These are phyloP conservation scores for Microsporum canis DNA, from an alignment of 2,329 filamentous ascomycete species.

Conservation along the genomic window DNA sequence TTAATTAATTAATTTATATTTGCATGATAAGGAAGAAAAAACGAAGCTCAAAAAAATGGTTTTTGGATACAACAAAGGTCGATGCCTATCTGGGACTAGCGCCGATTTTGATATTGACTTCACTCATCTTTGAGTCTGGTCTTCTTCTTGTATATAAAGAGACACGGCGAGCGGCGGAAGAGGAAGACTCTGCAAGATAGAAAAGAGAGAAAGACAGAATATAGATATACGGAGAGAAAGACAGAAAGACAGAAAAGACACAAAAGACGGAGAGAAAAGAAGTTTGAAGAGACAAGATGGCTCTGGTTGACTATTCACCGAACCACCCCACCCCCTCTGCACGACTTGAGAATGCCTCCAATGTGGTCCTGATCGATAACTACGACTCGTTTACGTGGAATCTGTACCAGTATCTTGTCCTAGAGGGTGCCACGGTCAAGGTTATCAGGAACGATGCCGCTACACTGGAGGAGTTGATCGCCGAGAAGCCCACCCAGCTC, in stretches of 20 bases:
- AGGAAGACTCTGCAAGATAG: background rate
- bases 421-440: slow-evolving; percentile 86
- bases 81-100: slow-evolving; percentile 29
- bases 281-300: background rate
- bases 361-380: slow-evolving; percentile 93
- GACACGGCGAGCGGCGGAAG: too few species aligned
- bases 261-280: background rate
- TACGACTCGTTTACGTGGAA: slow-evolving; percentile 99
- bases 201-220: background rate
- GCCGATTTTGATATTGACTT: background rate
- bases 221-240: background rate
- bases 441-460: slow-evolving; percentile 91
- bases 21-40: slow-evolving; percentile 15
- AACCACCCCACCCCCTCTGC: slow-evolving; percentile 61
- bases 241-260: background rate
- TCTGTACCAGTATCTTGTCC: slow-evolving; percentile 91
- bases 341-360: slow-evolving; percentile 67
- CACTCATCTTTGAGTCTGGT: background rate
- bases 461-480: slow-evolving; percentile 68
- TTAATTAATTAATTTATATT: background rate
- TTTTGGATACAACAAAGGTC: slow-evolving; percentile 23
- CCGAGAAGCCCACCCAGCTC: slow-evolving; percentile 78
- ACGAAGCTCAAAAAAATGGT: slow-evolving; percentile 10
- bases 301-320: slow-evolving; percentile 68
- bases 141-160: background rate